Evolutionary conservation across 2,329 filamentous ascomycete genomes (phyloP).

Genomic region (Fusarium sp.): DNA sequence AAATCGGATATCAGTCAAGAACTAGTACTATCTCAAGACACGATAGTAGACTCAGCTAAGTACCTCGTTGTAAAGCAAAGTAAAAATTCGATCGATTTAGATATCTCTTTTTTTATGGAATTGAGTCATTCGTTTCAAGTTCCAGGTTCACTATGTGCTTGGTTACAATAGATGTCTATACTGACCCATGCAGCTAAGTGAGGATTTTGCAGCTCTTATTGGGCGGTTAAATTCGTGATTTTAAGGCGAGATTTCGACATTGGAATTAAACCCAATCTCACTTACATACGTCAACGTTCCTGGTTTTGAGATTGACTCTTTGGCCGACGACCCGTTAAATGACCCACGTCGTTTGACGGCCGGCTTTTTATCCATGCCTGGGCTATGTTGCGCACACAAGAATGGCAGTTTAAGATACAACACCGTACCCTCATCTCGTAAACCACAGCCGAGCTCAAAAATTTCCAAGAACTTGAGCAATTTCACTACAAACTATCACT

Average conservation of each 20-base stretch:
- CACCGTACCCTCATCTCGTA: not conserved
- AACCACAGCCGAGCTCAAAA: not conserved
- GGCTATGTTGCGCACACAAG: not conserved
- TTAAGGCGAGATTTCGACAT: constrained; percentile 39
- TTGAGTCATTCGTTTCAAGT: no score
- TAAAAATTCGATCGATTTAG: no score
- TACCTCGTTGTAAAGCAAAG: no score
- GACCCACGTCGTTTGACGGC: not conserved
- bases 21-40: no score
- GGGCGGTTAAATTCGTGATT: constrained; percentile 35
- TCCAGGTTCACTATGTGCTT: not conserved
- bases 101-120: no score
- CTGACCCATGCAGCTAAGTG: not conserved
- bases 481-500: no score
- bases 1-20: no score
- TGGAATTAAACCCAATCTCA: constrained; percentile 19
- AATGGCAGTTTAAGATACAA: not conserved
- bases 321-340: constrained; percentile 25
- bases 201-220: constrained; percentile 25
- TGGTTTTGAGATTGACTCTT: constrained; percentile 7
- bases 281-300: constrained; percentile 22
- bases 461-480: not conserved
- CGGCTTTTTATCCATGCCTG: not conserved
- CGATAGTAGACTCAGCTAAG: no score
- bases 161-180: not conserved